Base-by-base conservation (phyloP, 1,284 basidiomycete species). In the Wallemia mellicola region DNA sequence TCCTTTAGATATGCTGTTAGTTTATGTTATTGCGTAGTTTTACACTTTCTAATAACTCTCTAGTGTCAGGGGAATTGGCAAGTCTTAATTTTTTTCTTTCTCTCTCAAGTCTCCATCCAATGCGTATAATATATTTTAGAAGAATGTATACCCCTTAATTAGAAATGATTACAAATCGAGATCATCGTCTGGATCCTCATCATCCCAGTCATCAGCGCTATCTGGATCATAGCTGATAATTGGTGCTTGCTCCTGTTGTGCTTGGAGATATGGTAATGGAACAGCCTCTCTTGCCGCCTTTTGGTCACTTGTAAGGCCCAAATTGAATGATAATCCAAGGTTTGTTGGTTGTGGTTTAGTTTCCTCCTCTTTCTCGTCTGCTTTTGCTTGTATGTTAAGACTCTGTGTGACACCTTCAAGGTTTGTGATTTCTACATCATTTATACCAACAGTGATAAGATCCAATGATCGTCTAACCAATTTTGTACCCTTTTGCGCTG, bases 181-280 rank as follows among this genome's bases (percentile, higher is more conserved):
- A 68, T 88, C 85, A 66, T 87, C 85, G 65, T 88, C 85, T 24
- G 85, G 85, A 71, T 88, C 85, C 60, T 88, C 86, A 60, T 86
- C 85, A 65, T 88, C 85, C 58, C 86, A 76, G 64, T 88, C 86
- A 66, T 88, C 85, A 28, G 82, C 85, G 22, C 83, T 85, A 66
- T 87, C 85, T 19, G 86, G 84, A 64, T 86, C 82, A 63, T 87
- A 88, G 60, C 76, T 67, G 32, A 80, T 79, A 11, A 60, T 32
- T n/a, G 48, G 48, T 27, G 32, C 27, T 27, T 26, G 30, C 30
- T 60, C 62, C 61, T 27, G 61, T 38, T 56, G 27, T 30, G 57
- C 25, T 26, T 63, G 60, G 60, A 71, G 60, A 66, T 91, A 92
- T 3, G 88, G 88, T 30, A 92, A 70, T 14, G 84, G 83, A 1